A percentile compares a stretch with the other conserved stretches of the same genome.
Conservation (phyloP, 768 basidiomycete species). For the Lentinula lateritia region DNA sequence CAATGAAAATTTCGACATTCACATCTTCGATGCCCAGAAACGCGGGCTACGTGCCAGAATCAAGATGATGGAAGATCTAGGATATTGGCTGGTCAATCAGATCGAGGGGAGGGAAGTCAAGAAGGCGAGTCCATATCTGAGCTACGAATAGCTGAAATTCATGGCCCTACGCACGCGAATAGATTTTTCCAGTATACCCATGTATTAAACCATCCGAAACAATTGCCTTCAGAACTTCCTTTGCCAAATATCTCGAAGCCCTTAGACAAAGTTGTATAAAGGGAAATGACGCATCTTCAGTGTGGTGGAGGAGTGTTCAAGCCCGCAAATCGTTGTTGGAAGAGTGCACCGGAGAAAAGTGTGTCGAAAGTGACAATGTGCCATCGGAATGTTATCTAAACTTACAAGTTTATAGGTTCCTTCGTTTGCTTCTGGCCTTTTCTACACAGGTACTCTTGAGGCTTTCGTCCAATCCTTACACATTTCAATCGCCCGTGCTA, state of each 20-base stretch:
- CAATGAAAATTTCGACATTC: conserved; percentile 43
- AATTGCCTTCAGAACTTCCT: conserved; percentile 43
- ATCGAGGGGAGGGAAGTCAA: conserved; percentile 21
- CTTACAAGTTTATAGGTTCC: conserved; percentile 48
- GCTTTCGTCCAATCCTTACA: background rate
- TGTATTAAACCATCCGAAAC: conserved; percentile 48
- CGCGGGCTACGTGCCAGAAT: conserved; percentile 46
- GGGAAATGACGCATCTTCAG: conserved; percentile 7
- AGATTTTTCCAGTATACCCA: conserved; percentile 48
- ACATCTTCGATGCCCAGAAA: conserved; percentile 37
- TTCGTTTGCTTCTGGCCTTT: conserved; percentile 39
- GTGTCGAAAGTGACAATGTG: background rate
- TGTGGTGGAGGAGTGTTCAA: conserved; percentile 54
- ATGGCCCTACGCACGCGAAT: background rate
- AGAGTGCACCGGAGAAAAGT: conserved; percentile 50
- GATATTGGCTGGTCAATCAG: conserved; percentile 45
- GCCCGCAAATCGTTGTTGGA: conserved; percentile 52
- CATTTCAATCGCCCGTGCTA: background rate
- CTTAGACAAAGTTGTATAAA: conserved; percentile 35
- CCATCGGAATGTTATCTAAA: background rate
- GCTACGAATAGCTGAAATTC: background rate
- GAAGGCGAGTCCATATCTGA: conserved; percentile 14
- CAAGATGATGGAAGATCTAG: conserved; percentile 46
- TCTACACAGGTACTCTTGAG: background rate
- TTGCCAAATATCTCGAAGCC: conserved; percentile 45